These are phyloP conservation scores for Monosporascus ibericus DNA, from an alignment of 2,329 filamentous ascomycete genomes.

Conservation along the genomic window DNA sequence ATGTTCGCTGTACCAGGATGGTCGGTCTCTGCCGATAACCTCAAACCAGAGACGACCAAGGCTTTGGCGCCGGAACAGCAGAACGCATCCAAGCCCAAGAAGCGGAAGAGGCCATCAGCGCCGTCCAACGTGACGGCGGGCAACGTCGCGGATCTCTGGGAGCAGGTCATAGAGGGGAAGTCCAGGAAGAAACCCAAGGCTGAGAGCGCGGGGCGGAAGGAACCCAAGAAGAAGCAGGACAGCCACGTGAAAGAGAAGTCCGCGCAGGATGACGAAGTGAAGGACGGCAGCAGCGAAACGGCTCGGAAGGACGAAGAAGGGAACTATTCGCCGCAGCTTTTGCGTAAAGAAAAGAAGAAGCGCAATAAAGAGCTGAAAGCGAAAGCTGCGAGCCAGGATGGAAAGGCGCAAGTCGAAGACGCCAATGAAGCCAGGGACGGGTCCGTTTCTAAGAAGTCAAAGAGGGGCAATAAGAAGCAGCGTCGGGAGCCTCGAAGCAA, in stretches of 20 bases:
- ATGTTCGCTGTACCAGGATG: conserved; percentile 96
- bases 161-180: conserved; percentile 69
- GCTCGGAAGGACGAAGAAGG: conserved; percentile 6
- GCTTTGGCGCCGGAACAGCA: conserved; percentile 21
- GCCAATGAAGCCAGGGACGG: conserved; percentile 3
- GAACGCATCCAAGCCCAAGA: conserved; percentile 33
- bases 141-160: conserved; percentile 75
- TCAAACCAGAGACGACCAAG: conserved; percentile 60
- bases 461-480: conserved; percentile 21
- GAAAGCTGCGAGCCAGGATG: conserved; percentile 9
- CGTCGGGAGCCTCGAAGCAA: conserved; percentile 9
- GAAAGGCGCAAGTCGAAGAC: not conserved
- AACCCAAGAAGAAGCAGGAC: conserved; percentile 19
- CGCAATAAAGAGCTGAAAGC: conserved; percentile 19
- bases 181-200: conserved; percentile 24
- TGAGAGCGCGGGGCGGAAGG: conserved; percentile 3
- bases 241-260: not conserved
- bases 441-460: conserved; percentile 11
- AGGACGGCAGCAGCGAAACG: conserved; percentile 15
- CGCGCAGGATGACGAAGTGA: conserved; percentile 14
- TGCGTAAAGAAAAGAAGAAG: conserved; percentile 20
- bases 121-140: conserved; percentile 51
- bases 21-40: conserved; percentile 67
- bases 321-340: conserved; percentile 9
- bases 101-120: conserved; percentile 46